These are phyloP conservation scores for Mycocentrospora acerina DNA, from an alignment of 2,329 filamentous ascomycete species.

Conservation along the genomic window DNA sequence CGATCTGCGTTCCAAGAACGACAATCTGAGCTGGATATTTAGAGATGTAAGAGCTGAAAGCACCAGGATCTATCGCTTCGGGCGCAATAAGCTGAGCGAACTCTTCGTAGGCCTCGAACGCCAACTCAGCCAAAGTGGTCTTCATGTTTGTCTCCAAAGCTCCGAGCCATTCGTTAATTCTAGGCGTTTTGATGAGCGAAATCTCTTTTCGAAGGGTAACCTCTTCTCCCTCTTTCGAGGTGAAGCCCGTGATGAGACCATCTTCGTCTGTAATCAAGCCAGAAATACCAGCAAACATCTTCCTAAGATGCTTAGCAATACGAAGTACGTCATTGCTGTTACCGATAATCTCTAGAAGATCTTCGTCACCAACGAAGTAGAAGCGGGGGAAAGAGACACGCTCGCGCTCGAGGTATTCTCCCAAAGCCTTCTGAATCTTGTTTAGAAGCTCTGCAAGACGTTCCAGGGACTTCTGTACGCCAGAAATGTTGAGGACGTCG, in stretches of 20 bases:
- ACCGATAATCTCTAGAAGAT: conserved; percentile 97
- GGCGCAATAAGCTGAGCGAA: conserved; percentile 78
- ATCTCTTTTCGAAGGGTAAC: conserved; percentile 88
- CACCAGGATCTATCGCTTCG: conserved; percentile 66
- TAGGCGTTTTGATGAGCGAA: conserved; percentile 86
- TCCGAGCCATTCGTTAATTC: conserved; percentile 98
- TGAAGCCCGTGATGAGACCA: conserved; percentile 84
- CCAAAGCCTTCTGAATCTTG: conserved; percentile 98
- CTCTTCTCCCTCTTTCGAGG: conserved; percentile 90
- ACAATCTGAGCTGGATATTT: conserved; percentile 92
- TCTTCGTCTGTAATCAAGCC: conserved; percentile 91
- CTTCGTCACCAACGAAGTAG: conserved; percentile 99
- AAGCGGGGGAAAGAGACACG: conserved; percentile 97
- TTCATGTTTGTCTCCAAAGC: conserved; percentile 94
- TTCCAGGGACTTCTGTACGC: conserved; percentile 93
- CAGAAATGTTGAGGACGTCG: conserved; percentile 92
- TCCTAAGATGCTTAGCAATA: conserved; percentile 98
- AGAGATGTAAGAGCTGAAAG: conserved; percentile 77
- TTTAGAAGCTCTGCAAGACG: conserved; percentile 94
- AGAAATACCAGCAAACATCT: conserved; percentile 98
- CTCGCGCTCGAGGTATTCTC: conserved; percentile 97
- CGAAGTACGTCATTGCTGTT: conserved; percentile 97
- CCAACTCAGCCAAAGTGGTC: conserved; percentile 82
- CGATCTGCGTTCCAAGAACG: conserved; percentile 88
- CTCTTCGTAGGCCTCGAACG: conserved; percentile 80